Percentiles rank a stretch among this genome's conserved stretches.
Conservation (phyloP, 225 moss, liverwort and hornwort species). For the Physcomitrellopsis africana region DNA sequence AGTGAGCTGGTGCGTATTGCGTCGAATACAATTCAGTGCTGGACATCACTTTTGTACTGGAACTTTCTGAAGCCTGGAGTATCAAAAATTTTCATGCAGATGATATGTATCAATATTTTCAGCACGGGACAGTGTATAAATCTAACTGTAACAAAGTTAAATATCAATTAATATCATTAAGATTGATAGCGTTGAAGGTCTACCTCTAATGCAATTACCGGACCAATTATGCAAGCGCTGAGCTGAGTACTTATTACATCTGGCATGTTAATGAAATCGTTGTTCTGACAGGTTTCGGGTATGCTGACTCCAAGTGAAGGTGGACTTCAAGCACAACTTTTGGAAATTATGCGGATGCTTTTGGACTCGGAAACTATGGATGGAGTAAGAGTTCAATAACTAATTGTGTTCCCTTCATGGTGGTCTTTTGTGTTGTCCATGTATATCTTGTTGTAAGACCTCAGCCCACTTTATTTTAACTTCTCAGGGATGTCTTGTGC, state of each 20-base stretch:
- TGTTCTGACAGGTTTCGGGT: conserved; percentile 76
- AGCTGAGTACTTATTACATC: conserved; percentile 19
- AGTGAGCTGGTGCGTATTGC: conserved; percentile 77
- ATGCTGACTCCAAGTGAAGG: conserved; percentile 92
- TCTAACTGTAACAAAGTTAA: background rate
- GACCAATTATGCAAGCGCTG: conserved; percentile 22
- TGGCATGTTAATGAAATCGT: conserved; percentile 28
- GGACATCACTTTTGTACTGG: conserved; percentile 10
- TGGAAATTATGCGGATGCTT: conserved; percentile 97
- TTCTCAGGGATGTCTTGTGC: conserved; percentile 19
- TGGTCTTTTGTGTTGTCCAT: conserved; percentile 22
- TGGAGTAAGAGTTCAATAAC: conserved; percentile 53
- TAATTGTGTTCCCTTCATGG: conserved; percentile 20
- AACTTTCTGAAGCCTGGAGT: conserved; percentile 28
- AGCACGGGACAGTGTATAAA: conserved; percentile 9
- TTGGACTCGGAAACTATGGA: conserved; percentile 97
- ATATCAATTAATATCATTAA: background rate
- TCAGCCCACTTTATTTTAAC: conserved; percentile 7
- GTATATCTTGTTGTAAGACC: conserved; percentile 18
- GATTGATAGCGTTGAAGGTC: conserved; percentile 16
- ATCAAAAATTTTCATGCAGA: conserved; percentile 14
- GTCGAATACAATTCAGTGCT: conserved; percentile 7
- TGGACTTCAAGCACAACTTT: conserved; percentile 92
- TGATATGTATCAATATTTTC: conserved; percentile 2
- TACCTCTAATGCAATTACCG: conserved; percentile 13